These are phyloP conservation scores for Ottelia alismoides DNA, from an alignment of 106 monocot genomes.

Conservation along the genomic window DNA sequence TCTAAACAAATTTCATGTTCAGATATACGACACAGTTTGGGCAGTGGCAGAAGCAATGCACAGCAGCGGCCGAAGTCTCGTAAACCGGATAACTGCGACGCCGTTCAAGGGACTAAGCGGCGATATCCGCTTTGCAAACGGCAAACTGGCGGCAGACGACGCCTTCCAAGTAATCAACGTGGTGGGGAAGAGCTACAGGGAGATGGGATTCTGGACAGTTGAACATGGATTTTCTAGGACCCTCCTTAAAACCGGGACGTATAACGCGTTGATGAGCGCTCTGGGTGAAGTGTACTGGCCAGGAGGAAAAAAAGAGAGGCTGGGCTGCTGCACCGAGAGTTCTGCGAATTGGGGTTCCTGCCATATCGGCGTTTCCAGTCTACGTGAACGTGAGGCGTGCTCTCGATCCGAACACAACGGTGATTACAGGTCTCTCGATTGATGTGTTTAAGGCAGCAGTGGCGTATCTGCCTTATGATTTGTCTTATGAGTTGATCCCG, in stretches of 20 bases:
- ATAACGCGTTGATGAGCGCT: neutral
- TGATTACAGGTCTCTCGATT: slow-evolving; percentile 11
- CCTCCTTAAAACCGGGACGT: neutral
- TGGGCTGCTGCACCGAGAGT: slow-evolving; percentile 5
- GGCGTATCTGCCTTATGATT: slow-evolving; percentile 3
- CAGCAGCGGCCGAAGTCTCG: neutral
- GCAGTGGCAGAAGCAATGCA: slow-evolving; percentile 9
- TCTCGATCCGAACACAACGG: neutral
- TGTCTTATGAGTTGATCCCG: slow-evolving; percentile 7
- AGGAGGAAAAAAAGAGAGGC: slow-evolving; percentile 8
- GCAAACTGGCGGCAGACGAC: neutral
- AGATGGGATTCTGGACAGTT: slow-evolving; percentile 15
- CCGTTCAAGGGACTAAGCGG: slow-evolving; percentile 13
- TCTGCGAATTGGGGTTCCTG: slow-evolving; percentile 13
- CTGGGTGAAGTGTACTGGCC: slow-evolving; percentile 21
- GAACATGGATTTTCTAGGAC: slow-evolving; percentile 10
- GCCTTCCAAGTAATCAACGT: slow-evolving; percentile 14
- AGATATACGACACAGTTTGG: slow-evolving; percentile 9
- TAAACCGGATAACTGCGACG: neutral
- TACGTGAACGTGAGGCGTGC: slow-evolving; percentile 8
- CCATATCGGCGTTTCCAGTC: slow-evolving; percentile 14
- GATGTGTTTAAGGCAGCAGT: slow-evolving; percentile 14
- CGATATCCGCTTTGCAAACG: slow-evolving; percentile 2
- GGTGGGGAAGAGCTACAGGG: slow-evolving; percentile 16
- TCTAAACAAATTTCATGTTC: neutral